Percentiles rank a stretch among this genome's conserved stretches.
Conservation (phyloP, 2,329 filamentous ascomycete genomes). For the Neonectria coccinea region DNA sequence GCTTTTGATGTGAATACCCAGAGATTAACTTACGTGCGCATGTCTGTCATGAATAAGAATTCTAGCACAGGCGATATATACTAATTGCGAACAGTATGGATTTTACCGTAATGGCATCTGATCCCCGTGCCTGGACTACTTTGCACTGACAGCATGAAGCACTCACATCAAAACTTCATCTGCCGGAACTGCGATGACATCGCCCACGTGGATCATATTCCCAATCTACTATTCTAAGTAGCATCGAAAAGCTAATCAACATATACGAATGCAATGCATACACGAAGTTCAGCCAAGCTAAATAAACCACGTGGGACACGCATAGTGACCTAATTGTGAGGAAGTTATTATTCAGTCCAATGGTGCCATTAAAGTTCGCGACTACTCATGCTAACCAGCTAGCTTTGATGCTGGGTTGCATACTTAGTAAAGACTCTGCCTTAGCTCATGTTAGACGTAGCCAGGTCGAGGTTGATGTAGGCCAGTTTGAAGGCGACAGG, state of each 20-base stretch:
- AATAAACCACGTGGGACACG: too few relatives aligned
- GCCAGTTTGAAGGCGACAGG: not conserved
- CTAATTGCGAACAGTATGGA: too few relatives aligned
- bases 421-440: too few relatives aligned
- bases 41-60: not conserved
- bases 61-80: too few relatives aligned
- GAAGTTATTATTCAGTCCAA: slow-evolving; percentile 4
- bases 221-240: not conserved
- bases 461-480: too few relatives aligned
- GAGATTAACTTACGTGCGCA: slow-evolving; percentile 16
- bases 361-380: slow-evolving; percentile 11
- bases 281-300: too few relatives aligned
- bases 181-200: not conserved
- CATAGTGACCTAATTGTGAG: slow-evolving; percentile 10
- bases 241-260: not conserved
- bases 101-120: not conserved
- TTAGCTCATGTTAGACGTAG: not conserved
- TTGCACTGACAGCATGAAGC: not conserved
- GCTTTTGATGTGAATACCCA: not conserved
- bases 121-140: not conserved
- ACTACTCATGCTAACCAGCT: not conserved
- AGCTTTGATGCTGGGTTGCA: not conserved
- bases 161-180: not conserved
- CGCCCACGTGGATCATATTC: not conserved
- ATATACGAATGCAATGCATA: not conserved